Conservation (phyloP, 352 stramenopile genomes). For the Globisporangium cystogenes region DNA sequence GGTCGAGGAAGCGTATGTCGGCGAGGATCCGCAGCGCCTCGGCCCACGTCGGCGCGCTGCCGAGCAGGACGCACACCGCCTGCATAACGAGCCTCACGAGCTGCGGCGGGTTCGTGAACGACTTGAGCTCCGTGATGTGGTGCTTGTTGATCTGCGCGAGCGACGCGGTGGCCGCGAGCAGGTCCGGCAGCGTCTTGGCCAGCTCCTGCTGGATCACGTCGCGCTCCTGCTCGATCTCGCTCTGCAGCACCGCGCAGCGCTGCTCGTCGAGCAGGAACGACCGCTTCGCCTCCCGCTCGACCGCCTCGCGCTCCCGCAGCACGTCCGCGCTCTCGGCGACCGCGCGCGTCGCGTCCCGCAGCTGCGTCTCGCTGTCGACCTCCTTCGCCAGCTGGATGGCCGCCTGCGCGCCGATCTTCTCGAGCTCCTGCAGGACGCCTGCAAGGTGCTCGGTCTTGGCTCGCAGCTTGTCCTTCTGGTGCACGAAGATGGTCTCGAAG, state of each 20-base stretch:
- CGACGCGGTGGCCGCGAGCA: slow-evolving; percentile 47
- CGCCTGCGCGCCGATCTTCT: background rate
- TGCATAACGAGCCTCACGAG: slow-evolving; percentile 74
- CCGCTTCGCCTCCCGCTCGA: slow-evolving; percentile 35
- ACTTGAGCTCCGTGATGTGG: slow-evolving; percentile 79
- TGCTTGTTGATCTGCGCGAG: slow-evolving; percentile 74
- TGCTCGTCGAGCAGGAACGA: slow-evolving; percentile 58
- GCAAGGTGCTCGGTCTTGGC: background rate
- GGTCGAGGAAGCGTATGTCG: slow-evolving; percentile 64
- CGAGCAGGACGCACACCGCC: slow-evolving; percentile 64
- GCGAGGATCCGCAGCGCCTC: slow-evolving; percentile 58
- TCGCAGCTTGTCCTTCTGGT: slow-evolving; percentile 28
- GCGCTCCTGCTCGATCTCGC: slow-evolving; percentile 49
- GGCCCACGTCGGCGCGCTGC: slow-evolving; percentile 49
- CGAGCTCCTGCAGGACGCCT: slow-evolving; percentile 1
- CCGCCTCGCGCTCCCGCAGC: slow-evolving; percentile 25
- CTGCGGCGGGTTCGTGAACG: slow-evolving; percentile 64
- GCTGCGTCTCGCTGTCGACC: slow-evolving; percentile 26
- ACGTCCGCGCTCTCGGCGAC: slow-evolving; percentile 21
- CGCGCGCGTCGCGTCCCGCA: slow-evolving; percentile 23
- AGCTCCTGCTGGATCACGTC: slow-evolving; percentile 49
- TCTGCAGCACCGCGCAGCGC: slow-evolving; percentile 41
- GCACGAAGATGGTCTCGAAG: slow-evolving; percentile 39
- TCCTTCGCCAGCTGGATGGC: slow-evolving; percentile 17
- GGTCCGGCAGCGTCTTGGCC: slow-evolving; percentile 52